Percentiles rank a stretch among this genome's conserved stretches.
These are phyloP conservation scores for Cryptococcus hybrid DNA, from an alignment of 1,284 basidiomycete genomes.

Conservation along the genomic window DNA sequence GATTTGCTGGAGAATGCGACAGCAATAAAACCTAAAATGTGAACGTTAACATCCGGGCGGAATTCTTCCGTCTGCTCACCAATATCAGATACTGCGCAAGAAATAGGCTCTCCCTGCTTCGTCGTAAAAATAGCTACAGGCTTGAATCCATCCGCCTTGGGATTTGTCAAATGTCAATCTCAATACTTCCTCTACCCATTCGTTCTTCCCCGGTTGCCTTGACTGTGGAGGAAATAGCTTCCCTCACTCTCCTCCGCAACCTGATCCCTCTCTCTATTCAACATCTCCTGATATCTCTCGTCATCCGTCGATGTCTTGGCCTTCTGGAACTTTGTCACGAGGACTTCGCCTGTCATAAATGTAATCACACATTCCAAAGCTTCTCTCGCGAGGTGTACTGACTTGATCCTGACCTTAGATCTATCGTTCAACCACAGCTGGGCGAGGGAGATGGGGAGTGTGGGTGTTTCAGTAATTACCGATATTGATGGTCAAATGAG, in stretches of 20 bases:
- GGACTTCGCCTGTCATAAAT: slow-evolving; percentile 63
- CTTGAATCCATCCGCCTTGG: slow-evolving; percentile 56
- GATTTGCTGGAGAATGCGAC: slow-evolving; percentile 63
- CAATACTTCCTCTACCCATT: slow-evolving; percentile 44
- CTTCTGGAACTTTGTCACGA: slow-evolving; percentile 58
- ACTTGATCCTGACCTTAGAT: slow-evolving; percentile 53
- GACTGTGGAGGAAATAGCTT: slow-evolving; percentile 40
- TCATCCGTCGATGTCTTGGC: no score
- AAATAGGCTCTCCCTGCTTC: slow-evolving; percentile 55
- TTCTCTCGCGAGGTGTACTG: slow-evolving; percentile 61
- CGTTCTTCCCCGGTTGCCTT: slow-evolving; percentile 6
- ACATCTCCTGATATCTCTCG: no score
- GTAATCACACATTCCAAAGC: slow-evolving; percentile 66
- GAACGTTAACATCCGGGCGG: neutral
- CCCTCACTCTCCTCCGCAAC: slow-evolving; percentile 31
- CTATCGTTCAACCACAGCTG: slow-evolving; percentile 45
- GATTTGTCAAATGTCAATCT: slow-evolving; percentile 50
- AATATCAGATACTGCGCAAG: slow-evolving; percentile 65
- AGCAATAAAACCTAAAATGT: slow-evolving; percentile 63
- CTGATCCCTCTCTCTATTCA: slow-evolving; percentile 18
- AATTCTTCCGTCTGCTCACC: slow-evolving; percentile 58
- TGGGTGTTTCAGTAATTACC: slow-evolving; percentile 52
- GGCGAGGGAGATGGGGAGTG: slow-evolving; percentile 43
- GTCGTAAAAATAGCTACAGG: slow-evolving; percentile 64
- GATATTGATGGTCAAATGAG: slow-evolving; percentile 63